Evolutionary conservation across 2,329 filamentous ascomycete genomes (phyloP).

Genomic region (Neonectria coccinea): DNA sequence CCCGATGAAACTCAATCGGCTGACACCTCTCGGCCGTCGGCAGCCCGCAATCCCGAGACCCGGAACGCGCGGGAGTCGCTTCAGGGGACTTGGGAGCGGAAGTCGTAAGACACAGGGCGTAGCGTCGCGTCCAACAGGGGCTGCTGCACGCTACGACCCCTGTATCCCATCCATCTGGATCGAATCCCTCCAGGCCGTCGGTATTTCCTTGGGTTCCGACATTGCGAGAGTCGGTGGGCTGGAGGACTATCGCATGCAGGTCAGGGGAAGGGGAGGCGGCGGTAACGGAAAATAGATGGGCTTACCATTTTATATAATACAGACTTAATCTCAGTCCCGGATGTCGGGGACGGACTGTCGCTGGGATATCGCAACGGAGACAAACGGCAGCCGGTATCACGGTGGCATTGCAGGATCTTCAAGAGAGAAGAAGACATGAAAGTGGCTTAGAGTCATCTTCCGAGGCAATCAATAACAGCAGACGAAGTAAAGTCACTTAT

Average conservation of each 20-base stretch:
- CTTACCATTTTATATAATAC: neutral
- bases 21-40: neutral
- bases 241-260: neutral
- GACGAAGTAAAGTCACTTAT: neutral
- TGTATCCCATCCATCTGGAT: neutral
- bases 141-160: neutral
- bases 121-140: too few species aligned
- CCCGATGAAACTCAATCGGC: too few species aligned
- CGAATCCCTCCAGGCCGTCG: neutral
- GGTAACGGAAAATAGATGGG: too few species aligned
- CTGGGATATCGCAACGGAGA: neutral
- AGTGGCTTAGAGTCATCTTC: too few species aligned
- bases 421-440: too few species aligned
- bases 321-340: neutral
- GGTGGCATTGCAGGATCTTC: too few species aligned
- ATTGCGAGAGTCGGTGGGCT: neutral
- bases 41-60: conserved; percentile 13
- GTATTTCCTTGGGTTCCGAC: neutral
- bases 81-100: too few species aligned
- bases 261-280: neutral
- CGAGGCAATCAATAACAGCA: too few species aligned
- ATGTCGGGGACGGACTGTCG: neutral
- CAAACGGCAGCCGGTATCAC: neutral
- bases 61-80: conserved; percentile 14
- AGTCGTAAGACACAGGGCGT: too few species aligned